A percentile compares a stretch with the other conserved stretches of the same genome.
Evolutionary conservation across 306 rosid species (phyloP).

Genomic region (Citrullus mucosospermus): DNA sequence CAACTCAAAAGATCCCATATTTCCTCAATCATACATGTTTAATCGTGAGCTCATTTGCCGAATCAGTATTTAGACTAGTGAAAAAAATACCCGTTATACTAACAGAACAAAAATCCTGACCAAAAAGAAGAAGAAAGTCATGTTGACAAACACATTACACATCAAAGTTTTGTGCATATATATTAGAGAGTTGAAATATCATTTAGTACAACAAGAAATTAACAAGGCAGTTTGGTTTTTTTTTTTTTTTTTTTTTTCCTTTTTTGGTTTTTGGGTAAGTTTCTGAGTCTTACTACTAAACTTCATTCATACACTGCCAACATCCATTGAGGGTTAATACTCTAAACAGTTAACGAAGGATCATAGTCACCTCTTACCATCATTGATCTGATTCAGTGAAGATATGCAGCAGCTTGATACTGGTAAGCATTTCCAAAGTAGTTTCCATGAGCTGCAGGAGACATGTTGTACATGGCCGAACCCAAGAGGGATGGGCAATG

Average conservation of each 20-base stretch:
- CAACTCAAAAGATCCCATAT: too few species aligned
- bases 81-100: neutral
- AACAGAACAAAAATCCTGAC: neutral
- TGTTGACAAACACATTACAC: slow-evolving; percentile 1
- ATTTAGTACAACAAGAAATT: slow-evolving; percentile 6
- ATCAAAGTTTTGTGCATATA: slow-evolving; percentile 6
- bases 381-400: slow-evolving; percentile 51
- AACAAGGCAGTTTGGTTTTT: neutral
- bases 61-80: too few species aligned
- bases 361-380: slow-evolving; percentile 39
- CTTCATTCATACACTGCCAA: slow-evolving; percentile 51
- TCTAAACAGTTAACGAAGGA: slow-evolving; percentile 63
- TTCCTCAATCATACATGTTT: too few species aligned
- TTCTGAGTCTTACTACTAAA: slow-evolving; percentile 28
- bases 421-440: slow-evolving; percentile 87
- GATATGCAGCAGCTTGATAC: slow-evolving; percentile 82
- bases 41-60: too few species aligned
- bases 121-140: neutral
- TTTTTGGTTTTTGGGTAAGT: slow-evolving; percentile 8
- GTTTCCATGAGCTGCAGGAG: slow-evolving; percentile 67
- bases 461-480: slow-evolving; percentile 54
- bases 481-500: slow-evolving; percentile 57
- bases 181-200: slow-evolving; percentile 8
- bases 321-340: slow-evolving; percentile 54
- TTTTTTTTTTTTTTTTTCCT: neutral